Evolutionary conservation across 306 rosid species (phyloP).

Genomic region (Gynostemma pentaphyllum): DNA sequence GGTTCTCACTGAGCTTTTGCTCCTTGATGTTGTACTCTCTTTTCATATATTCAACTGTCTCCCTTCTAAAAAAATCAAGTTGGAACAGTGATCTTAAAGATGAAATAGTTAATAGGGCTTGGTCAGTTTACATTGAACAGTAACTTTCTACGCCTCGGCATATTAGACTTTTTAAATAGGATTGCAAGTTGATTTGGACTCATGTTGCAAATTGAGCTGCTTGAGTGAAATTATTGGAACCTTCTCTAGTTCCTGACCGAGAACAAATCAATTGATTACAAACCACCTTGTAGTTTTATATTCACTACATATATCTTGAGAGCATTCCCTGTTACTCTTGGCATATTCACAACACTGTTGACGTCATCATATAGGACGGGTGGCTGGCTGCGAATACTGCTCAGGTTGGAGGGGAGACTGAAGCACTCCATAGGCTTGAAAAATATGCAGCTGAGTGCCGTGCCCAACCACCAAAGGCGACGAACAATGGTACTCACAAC

Average conservation of each 20-base stretch:
- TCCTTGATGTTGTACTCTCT: too few species aligned
- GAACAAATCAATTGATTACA: background rate
- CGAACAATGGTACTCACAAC: constrained; percentile 40
- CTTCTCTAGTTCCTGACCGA: background rate
- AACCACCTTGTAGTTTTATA: background rate
- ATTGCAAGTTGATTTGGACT: background rate
- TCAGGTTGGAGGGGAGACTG: constrained; percentile 87
- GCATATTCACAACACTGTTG: constrained; percentile 15
- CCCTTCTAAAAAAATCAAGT: too few species aligned
- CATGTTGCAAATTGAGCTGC: background rate
- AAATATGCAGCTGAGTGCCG: constrained; percentile 75
- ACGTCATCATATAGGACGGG: constrained; percentile 47
- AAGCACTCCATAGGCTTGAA: constrained; percentile 69
- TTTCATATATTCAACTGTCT: too few species aligned
- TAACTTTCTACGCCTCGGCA: background rate
- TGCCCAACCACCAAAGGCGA: constrained; percentile 58
- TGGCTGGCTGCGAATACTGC: constrained; percentile 44
- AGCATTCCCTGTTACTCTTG: background rate
- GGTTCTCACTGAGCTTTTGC: too few species aligned
- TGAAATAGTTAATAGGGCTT: background rate
- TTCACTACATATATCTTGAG: background rate
- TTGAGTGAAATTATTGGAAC: background rate
- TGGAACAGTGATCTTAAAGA: background rate
- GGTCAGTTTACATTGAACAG: background rate
- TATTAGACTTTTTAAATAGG: background rate